phyloP scores from a whole-genome alignment of 306 rosid species.

The Lathyrus oleraceus region DNA sequence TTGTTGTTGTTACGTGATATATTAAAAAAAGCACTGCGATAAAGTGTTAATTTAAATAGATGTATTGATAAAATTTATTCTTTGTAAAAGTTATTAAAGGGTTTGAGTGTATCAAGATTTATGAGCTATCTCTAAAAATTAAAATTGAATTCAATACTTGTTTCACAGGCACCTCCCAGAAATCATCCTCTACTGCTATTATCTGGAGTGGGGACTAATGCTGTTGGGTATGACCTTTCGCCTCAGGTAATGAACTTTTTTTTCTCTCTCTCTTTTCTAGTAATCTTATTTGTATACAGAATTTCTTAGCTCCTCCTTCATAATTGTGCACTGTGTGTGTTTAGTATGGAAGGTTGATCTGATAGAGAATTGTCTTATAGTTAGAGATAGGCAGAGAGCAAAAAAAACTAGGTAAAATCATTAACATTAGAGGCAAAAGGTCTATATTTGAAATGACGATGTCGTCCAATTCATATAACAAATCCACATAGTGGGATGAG shows the following conservation, averaged over 20 bases:
- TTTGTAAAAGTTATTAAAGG: neutral
- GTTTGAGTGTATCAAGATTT: constrained; percentile 3
- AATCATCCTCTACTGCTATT: constrained; percentile 84
- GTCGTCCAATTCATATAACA: neutral
- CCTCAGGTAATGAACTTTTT: constrained; percentile 61
- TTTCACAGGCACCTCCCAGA: constrained; percentile 75
- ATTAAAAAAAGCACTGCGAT: neutral
- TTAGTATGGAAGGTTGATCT: neutral
- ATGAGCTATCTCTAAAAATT: neutral
- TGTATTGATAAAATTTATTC: neutral
- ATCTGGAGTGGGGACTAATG: constrained; percentile 97
- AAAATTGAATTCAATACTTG: neutral
- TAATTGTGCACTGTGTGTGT: neutral
- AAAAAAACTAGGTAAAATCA: neutral
- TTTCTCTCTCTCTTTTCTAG: neutral
- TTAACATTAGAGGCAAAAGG: neutral
- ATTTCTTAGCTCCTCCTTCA: neutral
- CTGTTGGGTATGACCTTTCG: constrained; percentile 94
- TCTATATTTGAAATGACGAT: neutral
- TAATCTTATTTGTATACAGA: neutral
- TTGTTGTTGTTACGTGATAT: too few relatives aligned
- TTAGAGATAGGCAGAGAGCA: neutral
- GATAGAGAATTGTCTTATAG: neutral
- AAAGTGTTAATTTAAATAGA: neutral
- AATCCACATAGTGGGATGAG: neutral